phyloP scores from a whole-genome alignment of 768 basidiomycete genomes.

The Peribolospora baueri region DNA sequence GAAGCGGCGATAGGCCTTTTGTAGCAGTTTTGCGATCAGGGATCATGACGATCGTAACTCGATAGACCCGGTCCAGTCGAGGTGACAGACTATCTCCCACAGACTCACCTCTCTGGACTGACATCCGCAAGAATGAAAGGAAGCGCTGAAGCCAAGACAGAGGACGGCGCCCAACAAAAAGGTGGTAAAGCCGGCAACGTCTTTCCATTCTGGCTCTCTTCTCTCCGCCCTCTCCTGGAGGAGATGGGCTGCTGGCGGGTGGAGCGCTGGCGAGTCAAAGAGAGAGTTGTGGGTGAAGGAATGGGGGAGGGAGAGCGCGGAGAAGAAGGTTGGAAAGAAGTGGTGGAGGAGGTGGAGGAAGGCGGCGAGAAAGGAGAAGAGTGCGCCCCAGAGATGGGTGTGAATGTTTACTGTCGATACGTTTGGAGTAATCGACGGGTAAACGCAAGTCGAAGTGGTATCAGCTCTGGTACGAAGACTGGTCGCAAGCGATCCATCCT shows the following conservation, averaged over 20 bases:
- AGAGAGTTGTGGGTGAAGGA: background rate
- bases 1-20: background rate
- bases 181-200: background rate
- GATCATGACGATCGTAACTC: too few species aligned
- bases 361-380: background rate
- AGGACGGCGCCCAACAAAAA: slow-evolving; percentile 5
- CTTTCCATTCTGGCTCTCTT: background rate
- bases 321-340: background rate
- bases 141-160: slow-evolving; percentile 2
- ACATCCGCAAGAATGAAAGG: slow-evolving; percentile 2
- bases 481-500: background rate
- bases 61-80: background rate
- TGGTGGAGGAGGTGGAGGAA: slow-evolving; percentile 1
- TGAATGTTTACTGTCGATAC: slow-evolving; percentile 5
- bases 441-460: too few species aligned
- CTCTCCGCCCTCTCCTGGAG: too few species aligned
- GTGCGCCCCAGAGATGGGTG: slow-evolving; percentile 4
- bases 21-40: too few species aligned
- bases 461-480: background rate
- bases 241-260: background rate
- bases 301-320: background rate
- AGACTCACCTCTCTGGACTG: background rate
- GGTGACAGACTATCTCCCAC: background rate
- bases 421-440: background rate
- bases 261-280: background rate